phyloP scores from a whole-genome alignment of 2,329 filamentous ascomycete species.

The Aspergillus intermedius region DNA sequence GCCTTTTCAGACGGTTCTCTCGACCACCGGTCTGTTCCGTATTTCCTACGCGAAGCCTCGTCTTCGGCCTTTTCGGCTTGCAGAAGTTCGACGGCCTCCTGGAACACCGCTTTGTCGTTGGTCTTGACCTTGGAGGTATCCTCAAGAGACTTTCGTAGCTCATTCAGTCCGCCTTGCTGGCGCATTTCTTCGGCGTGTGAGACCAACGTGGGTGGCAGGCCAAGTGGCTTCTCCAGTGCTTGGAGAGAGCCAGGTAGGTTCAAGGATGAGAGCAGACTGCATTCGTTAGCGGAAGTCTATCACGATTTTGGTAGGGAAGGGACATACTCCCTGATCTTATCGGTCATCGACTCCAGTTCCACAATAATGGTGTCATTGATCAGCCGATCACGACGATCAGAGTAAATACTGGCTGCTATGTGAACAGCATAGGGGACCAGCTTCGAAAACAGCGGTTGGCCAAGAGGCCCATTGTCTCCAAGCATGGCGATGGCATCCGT shows the following conservation, averaged over 20 bases:
- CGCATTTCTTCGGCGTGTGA: constrained; percentile 91
- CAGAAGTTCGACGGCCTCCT: constrained; percentile 74
- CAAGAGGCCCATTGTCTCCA: constrained; percentile 73
- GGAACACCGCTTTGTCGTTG: constrained; percentile 69
- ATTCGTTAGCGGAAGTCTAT: constrained; percentile 6
- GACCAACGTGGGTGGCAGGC: constrained; percentile 73
- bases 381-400: constrained; percentile 80
- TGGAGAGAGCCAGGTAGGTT: constrained; percentile 90
- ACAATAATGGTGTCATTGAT: constrained; percentile 83
- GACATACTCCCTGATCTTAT: constrained; percentile 63
- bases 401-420: constrained; percentile 90
- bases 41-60: constrained; percentile 64
- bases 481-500: constrained; percentile 72
- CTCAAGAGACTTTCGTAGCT: constrained; percentile 70
- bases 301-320: not conserved
- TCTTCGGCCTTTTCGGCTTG: constrained; percentile 80
- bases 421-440: constrained; percentile 95
- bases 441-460: constrained; percentile 78
- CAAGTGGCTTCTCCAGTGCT: constrained; percentile 88
- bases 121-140: constrained; percentile 87
- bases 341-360: constrained; percentile 74
- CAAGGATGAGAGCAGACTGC: constrained; percentile 62
- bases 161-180: constrained; percentile 77
- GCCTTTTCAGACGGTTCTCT: constrained; percentile 65
- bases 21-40: constrained; percentile 80